These are phyloP conservation scores for Aspergillus novoparasiticus DNA, from an alignment of 2,329 filamentous ascomycete genomes.

Conservation along the genomic window DNA sequence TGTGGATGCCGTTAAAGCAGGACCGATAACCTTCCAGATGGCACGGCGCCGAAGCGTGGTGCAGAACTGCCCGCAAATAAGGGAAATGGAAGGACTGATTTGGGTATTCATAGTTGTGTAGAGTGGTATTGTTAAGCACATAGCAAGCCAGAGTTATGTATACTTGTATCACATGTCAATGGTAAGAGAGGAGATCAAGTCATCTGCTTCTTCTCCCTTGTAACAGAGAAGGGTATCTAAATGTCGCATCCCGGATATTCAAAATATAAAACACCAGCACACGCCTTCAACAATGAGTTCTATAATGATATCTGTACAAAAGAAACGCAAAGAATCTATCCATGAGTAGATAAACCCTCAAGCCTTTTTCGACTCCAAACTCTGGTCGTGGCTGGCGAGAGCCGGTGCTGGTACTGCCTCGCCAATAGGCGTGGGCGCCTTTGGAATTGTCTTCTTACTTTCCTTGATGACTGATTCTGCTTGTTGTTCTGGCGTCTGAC, in stretches of 20 bases:
- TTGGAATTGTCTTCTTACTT: constrained; percentile 6
- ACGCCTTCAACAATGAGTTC: neutral
- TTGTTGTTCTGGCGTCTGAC: constrained; percentile 18
- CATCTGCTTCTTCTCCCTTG: neutral
- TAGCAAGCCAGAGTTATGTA: neutral
- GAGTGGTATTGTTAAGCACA: neutral
- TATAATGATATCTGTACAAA: constrained; percentile 2
- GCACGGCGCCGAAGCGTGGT: constrained; percentile 41
- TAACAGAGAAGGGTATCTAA: constrained; percentile 21
- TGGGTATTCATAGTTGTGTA: constrained; percentile 9
- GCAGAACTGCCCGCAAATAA: constrained; percentile 37
- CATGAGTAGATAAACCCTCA: constrained; percentile 1
- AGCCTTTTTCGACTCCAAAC: constrained; percentile 6
- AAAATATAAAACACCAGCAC: neutral
- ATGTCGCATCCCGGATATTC: constrained; percentile 9
- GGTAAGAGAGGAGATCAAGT: constrained; percentile 10
- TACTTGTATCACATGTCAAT: neutral
- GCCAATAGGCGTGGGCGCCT: neutral
- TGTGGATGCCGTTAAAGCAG: constrained; percentile 18
- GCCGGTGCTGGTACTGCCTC: neutral
- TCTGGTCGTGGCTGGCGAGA: neutral
- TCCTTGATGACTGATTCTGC: constrained; percentile 14
- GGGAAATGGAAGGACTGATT: neutral
- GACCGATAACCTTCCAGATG: constrained; percentile 37
- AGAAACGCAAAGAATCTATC: constrained; percentile 1